Conservation (phyloP, 129 eudicot genomes). For the Saussurea involucrata region DNA sequence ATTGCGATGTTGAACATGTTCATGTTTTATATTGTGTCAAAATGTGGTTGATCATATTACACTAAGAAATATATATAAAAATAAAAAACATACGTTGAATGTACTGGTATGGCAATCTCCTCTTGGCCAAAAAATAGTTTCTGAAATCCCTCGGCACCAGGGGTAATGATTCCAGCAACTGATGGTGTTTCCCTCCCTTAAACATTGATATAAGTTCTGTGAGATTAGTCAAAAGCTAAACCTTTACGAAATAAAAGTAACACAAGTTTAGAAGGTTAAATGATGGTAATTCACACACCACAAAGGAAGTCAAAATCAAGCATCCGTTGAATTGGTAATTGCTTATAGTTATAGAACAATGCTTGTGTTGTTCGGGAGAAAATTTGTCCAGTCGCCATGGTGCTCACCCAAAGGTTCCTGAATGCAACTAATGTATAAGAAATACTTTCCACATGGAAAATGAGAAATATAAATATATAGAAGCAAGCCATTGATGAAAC, state of each 20-base stretch:
- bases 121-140: slow-evolving; percentile 98
- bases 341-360: slow-evolving; percentile 88
- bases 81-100: slow-evolving; percentile 63
- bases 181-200: slow-evolving; percentile 99
- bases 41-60: not conserved
- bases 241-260: not conserved
- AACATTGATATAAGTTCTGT: not conserved
- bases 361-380: slow-evolving; percentile 96
- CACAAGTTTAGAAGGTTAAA: not conserved
- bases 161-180: slow-evolving; percentile 97
- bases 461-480: not conserved
- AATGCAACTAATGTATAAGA: slow-evolving; percentile 14
- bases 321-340: slow-evolving; percentile 97
- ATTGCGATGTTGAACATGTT: not conserved
- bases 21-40: not conserved
- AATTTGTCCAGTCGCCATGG: slow-evolving; percentile 94
- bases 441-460: not conserved
- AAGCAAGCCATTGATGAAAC: not conserved
- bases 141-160: slow-evolving; percentile 99
- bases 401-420: slow-evolving; percentile 44
- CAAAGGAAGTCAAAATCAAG: slow-evolving; percentile 99
- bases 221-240: slow-evolving; percentile 7
- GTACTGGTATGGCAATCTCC: slow-evolving; percentile 99
- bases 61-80: not conserved
- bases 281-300: slow-evolving; percentile 42